Evolutionary conservation across 345 rosid genomes (phyloP).

Genomic region (Anacardium occidentale): DNA sequence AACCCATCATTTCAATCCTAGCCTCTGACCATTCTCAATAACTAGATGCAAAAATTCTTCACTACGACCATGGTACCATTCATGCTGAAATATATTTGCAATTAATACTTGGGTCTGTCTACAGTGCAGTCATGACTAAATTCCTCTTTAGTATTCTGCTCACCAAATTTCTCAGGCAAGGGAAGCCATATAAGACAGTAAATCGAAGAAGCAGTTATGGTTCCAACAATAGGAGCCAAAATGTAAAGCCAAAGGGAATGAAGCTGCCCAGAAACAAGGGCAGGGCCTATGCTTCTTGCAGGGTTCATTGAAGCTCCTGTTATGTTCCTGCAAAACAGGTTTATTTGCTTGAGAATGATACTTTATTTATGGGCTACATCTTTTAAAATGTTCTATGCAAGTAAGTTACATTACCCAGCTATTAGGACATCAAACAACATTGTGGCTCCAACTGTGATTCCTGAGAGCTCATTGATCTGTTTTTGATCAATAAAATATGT

Average conservation of each 20-base stretch:
- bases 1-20: too few relatives aligned
- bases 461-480: constrained; percentile 23
- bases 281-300: constrained; percentile 23
- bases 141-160: neutral
- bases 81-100: too few relatives aligned
- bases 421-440: constrained; percentile 11
- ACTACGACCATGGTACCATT: too few relatives aligned
- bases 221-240: constrained; percentile 13
- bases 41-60: too few relatives aligned
- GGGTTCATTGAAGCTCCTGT: constrained; percentile 30
- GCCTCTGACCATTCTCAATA: too few relatives aligned
- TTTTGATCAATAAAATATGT: neutral
- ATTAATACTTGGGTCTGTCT: too few relatives aligned
- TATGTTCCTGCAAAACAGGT: constrained; percentile 7
- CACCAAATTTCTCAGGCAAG: neutral
- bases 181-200: constrained; percentile 22
- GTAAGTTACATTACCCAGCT: constrained; percentile 16
- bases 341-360: too few relatives aligned
- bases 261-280: constrained; percentile 6
- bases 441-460: constrained; percentile 21
- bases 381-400: too few relatives aligned
- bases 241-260: constrained; percentile 7
- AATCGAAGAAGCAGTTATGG: constrained; percentile 2
- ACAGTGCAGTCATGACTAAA: too few relatives aligned
- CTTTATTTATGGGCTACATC: too few relatives aligned